Percentiles rank a stretch among this genome's conserved stretches.
Evolutionary conservation across 169 alveolate species (phyloP).

Genomic region (Perkinsus chesapeaki): DNA sequence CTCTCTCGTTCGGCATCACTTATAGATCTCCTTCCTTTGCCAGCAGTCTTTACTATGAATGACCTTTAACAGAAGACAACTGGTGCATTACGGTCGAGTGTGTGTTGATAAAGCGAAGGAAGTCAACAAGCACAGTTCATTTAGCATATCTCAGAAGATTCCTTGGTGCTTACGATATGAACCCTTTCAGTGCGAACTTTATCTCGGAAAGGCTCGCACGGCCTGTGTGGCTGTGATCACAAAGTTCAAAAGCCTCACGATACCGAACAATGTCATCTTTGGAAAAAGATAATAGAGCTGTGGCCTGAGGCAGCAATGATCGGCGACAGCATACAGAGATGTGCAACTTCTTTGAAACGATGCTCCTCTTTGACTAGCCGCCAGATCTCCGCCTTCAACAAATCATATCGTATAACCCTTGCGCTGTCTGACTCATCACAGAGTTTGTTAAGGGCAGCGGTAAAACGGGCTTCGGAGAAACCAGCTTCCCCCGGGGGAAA

Average conservation of each 20-base stretch:
- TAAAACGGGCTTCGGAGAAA: background rate
- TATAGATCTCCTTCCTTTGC: no score
- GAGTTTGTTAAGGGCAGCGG: background rate
- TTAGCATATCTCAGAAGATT: background rate
- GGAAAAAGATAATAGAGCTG: background rate
- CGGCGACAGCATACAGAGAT: no score
- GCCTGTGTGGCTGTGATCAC: background rate
- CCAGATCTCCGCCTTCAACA: background rate
- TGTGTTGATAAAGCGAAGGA: background rate
- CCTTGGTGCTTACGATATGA: background rate
- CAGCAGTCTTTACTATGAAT: background rate
- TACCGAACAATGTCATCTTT: background rate
- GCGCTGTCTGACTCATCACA: background rate
- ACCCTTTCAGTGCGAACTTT: background rate
- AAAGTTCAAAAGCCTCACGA: background rate
- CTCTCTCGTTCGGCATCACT: no score
- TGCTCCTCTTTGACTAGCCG: background rate
- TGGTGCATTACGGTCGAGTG: background rate
- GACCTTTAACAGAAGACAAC: background rate
- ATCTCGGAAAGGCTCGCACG: background rate
- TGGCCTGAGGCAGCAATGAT: background rate
- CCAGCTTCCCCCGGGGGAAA: background rate
- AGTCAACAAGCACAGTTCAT: background rate
- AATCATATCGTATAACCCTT: background rate
- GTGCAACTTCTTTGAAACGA: background rate